A percentile compares a stretch with the other conserved stretches of the same genome.
Evolutionary conservation across 805 yeast genomes (phyloP).

Genomic region (Yarrowia divulgata): DNA sequence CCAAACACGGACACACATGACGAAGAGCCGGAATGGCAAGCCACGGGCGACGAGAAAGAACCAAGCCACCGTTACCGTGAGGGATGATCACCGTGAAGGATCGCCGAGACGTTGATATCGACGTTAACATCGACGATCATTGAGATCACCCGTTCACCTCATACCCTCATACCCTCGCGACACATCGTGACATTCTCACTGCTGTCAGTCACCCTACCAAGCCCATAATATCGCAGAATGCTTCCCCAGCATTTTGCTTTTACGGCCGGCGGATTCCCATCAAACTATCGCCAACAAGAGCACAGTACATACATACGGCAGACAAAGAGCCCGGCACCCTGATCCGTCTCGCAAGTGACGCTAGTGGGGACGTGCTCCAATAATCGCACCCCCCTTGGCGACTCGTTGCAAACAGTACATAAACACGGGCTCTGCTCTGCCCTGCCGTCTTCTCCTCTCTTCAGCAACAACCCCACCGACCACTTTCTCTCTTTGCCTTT

Average conservation of each 20-base stretch:
- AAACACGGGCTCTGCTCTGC: background rate
- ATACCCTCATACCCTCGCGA: no score
- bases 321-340: background rate
- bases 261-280: background rate
- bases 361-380: background rate
- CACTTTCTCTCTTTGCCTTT: conserved; percentile 15
- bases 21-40: no score
- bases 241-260: no score
- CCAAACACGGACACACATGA: background rate
- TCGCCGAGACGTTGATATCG: no score
- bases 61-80: no score
- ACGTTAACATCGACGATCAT: no score
- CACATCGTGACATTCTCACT: no score
- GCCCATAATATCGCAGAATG: no score
- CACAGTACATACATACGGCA: background rate
- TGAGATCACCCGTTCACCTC: no score
- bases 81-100: no score
- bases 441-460: background rate
- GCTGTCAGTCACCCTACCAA: no score
- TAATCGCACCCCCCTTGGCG: background rate
- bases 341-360: conserved; percentile 3
- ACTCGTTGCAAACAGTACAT: background rate
- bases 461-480: conserved; percentile 18
- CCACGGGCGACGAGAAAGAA: no score
- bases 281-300: background rate